Percentiles rank a stretch among this genome's conserved stretches.
These are phyloP conservation scores for Backusella liffmaniae DNA, from an alignment of 192 early-diverging fungal species.

Conservation along the genomic window DNA sequence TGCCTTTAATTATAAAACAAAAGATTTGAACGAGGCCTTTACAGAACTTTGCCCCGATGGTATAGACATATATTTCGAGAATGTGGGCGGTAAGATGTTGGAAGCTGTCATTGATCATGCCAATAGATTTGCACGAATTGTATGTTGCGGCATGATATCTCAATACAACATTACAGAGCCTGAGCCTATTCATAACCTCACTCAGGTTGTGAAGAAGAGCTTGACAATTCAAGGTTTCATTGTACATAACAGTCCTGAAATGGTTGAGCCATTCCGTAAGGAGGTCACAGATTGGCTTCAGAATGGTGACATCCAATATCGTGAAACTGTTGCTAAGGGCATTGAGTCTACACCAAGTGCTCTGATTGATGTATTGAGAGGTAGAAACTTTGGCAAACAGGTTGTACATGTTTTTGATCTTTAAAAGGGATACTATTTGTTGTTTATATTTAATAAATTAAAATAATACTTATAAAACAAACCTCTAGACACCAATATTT, in stretches of 20 bases:
- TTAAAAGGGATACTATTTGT: slow-evolving; percentile 18
- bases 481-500: too few species aligned
- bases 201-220: slow-evolving; percentile 52
- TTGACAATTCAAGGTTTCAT: slow-evolving; percentile 69
- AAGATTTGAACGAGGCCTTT: slow-evolving; percentile 50
- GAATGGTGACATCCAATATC: slow-evolving; percentile 63
- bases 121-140: slow-evolving; percentile 66
- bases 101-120: slow-evolving; percentile 65
- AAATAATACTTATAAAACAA: not conserved
- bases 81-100: slow-evolving; percentile 80
- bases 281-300: slow-evolving; percentile 56
- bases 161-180: slow-evolving; percentile 57
- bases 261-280: slow-evolving; percentile 51
- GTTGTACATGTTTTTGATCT: slow-evolving; percentile 53
- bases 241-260: slow-evolving; percentile 46
- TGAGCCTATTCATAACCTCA: slow-evolving; percentile 57
- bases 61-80: slow-evolving; percentile 87
- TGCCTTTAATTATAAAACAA: slow-evolving; percentile 93
- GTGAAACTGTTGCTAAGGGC: slow-evolving; percentile 56
- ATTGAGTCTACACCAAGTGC: slow-evolving; percentile 64
- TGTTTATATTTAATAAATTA: not conserved
- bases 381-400: slow-evolving; percentile 71
- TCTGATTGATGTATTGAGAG: slow-evolving; percentile 59
- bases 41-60: slow-evolving; percentile 68
- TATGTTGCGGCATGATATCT: slow-evolving; percentile 76